Percentiles rank a stretch among this genome's conserved stretches.
These are phyloP conservation scores for Galerina marginata DNA, from an alignment of 768 basidiomycete species.

Conservation along the genomic window DNA sequence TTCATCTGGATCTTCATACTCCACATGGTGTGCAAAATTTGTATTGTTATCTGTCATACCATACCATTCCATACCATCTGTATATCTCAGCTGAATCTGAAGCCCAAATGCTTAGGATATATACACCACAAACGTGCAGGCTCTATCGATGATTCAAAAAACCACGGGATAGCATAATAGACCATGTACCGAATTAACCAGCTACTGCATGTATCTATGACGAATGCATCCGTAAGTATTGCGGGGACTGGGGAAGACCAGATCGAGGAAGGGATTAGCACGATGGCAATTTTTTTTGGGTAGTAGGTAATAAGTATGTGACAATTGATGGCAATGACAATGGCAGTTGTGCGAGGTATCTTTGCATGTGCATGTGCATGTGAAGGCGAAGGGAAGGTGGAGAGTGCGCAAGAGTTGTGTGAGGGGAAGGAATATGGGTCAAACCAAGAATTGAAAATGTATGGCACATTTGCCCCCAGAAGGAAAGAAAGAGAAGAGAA, in stretches of 20 bases:
- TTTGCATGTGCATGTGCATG: background rate
- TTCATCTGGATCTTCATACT: no score
- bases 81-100: background rate
- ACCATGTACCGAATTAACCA: slow-evolving; percentile 2
- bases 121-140: background rate
- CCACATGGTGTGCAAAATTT: no score
- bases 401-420: background rate
- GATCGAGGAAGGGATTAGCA: background rate
- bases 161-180: background rate
- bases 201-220: background rate
- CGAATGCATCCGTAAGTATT: slow-evolving; percentile 1
- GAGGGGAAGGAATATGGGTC: background rate
- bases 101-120: no score
- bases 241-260: background rate
- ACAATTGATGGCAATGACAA: background rate
- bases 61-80: no score
- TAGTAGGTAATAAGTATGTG: background rate
- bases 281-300: background rate
- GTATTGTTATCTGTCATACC: no score
- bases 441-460: background rate
- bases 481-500: background rate
- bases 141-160: background rate
- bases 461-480: background rate
- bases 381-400: background rate
- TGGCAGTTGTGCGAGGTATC: background rate